A percentile compares a stretch with the other conserved stretches of the same genome.
phyloP scores from a whole-genome alignment of 495 filamentous ascomycete species.

The Aspergillus indologenus region DNA sequence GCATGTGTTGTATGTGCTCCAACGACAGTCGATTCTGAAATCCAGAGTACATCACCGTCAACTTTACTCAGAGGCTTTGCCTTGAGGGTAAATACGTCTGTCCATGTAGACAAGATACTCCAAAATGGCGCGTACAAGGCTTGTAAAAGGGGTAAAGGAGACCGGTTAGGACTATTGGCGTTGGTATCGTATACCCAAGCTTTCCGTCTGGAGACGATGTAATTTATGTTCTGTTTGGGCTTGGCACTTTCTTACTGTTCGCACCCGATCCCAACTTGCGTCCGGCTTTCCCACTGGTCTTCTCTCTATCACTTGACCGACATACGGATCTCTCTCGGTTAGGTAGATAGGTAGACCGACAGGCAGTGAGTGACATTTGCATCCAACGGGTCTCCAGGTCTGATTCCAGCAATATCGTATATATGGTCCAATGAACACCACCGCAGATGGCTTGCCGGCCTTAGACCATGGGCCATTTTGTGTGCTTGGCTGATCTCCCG shows the following conservation, averaged over 20 bases:
- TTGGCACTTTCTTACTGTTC: constrained; percentile 5
- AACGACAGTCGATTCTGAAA: no score
- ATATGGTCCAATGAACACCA: neutral
- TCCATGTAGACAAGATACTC: neutral
- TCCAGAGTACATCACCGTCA: neutral
- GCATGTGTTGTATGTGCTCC: no score
- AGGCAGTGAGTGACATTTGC: neutral
- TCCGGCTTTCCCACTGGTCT: constrained; percentile 3
- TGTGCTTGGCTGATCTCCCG: neutral
- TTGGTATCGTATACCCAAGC: neutral
- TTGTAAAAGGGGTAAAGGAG: neutral
- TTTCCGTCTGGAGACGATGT: neutral
- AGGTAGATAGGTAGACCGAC: neutral
- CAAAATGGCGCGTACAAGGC: neutral
- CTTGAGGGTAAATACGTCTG: neutral
- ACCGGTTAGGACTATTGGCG: neutral
- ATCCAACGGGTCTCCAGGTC: neutral
- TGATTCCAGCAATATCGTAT: neutral
- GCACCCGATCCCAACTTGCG: constrained; percentile 9
- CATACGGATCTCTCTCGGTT: neutral
- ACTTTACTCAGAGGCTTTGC: neutral
- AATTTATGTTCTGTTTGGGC: constrained; percentile 6
- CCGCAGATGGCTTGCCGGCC: neutral
- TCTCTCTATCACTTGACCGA: neutral
- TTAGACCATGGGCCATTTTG: neutral